Evolutionary conservation across 768 basidiomycete species (phyloP), one percentile per base, ranked within the genome.

Genomic region (Coprinopsis cinerea): DNA sequence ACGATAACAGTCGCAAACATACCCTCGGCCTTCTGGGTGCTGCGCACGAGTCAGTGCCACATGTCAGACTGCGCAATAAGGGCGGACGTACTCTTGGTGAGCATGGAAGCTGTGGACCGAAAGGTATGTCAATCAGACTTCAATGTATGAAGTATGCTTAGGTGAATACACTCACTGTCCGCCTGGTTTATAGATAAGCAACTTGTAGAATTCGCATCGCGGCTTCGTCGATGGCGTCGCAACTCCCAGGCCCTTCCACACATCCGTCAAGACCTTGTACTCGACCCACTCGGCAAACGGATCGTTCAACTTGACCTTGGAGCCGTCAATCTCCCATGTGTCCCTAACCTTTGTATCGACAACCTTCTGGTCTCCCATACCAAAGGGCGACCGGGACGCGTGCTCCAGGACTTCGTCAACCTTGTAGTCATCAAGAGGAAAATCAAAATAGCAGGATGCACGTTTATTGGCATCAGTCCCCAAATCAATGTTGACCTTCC

Each of bases 1-100:
- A 79, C 59, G 39, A 78, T 62, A 20, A 77, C 59, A 0, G 77
- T 76, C 9, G 77, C 78, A 52, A 81, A 78, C 73, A 76, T 77
- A 1, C 72, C 74, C 24, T 67, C 51, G 1, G 64, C 62, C 55
- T 76, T 76, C 47, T 73, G 73, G 1, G 75, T 76, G 48, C 75
- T 77, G n/a, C n/a, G n/a, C n/a, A n/a, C n/a, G n/a, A n/a, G n/a
- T n/a, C n/a, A n/a, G n/a, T n/a, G n/a, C n/a, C n/a, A n/a, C n/a
- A n/a, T n/a, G n/a, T n/a, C n/a, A n/a, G n/a, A n/a, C n/a, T n/a
- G n/a, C n/a, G n/a, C n/a, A n/a, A n/a, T n/a, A n/a, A n/a, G n/a
- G n/a, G n/a, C n/a, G n/a, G n/a, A n/a, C n/a, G n/a, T n/a, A n/a
- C n/a, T n/a, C n/a, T n/a, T n/a, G n/a, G n/a, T n/a, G n/a, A n/a